Percentiles rank a stretch among this genome's conserved stretches.
These are phyloP conservation scores for Alternaria infectoria DNA, from an alignment of 2,329 filamentous ascomycete genomes.

Conservation along the genomic window DNA sequence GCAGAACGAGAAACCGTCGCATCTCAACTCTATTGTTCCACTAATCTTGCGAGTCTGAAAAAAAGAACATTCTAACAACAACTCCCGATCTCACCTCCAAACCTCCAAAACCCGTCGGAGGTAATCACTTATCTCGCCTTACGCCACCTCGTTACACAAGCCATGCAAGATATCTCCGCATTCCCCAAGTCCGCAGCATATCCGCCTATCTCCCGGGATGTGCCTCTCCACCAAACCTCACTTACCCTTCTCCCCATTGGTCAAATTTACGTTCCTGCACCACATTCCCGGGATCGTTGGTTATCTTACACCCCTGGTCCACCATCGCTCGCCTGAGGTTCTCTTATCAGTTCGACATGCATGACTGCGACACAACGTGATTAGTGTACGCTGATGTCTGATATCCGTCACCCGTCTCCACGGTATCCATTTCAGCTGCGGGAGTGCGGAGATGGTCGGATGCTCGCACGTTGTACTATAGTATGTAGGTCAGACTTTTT, in stretches of 20 bases:
- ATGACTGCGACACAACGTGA: constrained; percentile 11
- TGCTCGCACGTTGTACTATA: too few species aligned
- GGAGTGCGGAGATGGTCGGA: constrained; percentile 6
- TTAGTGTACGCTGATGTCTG: constrained; percentile 4
- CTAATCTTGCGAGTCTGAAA: too few species aligned
- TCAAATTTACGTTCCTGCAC: too few species aligned
- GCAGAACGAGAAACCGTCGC: too few species aligned
- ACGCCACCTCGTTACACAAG: constrained; percentile 18
- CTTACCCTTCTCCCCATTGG: too few species aligned
- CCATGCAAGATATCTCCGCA: constrained; percentile 4
- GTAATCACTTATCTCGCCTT: constrained; percentile 15
- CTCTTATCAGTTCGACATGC: constrained; percentile 17
- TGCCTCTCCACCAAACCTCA: background rate
- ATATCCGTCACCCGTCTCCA: constrained; percentile 3
- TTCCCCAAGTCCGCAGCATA: too few species aligned
- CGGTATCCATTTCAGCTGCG: background rate
- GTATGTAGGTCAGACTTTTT: background rate
- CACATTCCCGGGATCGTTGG: background rate
- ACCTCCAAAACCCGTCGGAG: too few species aligned
- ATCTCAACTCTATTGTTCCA: too few species aligned
- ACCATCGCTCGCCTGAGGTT: background rate
- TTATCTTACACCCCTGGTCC: constrained; percentile 6
- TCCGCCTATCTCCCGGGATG: constrained; percentile 11
- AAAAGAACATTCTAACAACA: background rate
- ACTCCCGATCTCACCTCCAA: background rate